Conservation (phyloP, 495 filamentous ascomycete genomes). For the Cercophora newfieldiana region DNA sequence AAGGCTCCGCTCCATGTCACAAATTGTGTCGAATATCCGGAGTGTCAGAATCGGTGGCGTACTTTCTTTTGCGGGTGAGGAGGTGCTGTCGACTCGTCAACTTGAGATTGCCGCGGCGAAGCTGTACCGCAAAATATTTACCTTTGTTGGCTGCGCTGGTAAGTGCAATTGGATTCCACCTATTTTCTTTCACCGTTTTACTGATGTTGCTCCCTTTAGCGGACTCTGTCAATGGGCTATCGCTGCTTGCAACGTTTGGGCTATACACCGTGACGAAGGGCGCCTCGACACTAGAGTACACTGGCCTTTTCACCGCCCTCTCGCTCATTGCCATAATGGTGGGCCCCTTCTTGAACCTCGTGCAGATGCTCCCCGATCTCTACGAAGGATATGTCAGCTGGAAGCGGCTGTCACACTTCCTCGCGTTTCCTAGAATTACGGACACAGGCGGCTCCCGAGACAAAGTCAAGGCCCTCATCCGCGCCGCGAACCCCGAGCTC, state of each 20-base stretch:
- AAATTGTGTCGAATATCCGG: background rate
- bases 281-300: background rate
- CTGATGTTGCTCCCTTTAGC: no score
- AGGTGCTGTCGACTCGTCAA: background rate
- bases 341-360: background rate
- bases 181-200: no score
- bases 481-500: background rate
- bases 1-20: background rate
- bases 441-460: no score
- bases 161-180: no score
- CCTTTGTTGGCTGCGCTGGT: no score
- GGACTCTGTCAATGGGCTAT: background rate
- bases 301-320: background rate
- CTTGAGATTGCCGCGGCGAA: background rate
- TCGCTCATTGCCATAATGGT: background rate
- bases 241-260: background rate
- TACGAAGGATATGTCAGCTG: background rate
- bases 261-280: background rate
- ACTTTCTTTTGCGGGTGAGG: background rate
- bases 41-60: background rate
- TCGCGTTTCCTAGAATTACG: no score
- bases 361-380: background rate
- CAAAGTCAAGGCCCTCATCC: no score
- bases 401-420: background rate
- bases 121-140: background rate